Base-by-base conservation (phyloP, 305 asterid species). In the Plantago coronopus region DNA sequence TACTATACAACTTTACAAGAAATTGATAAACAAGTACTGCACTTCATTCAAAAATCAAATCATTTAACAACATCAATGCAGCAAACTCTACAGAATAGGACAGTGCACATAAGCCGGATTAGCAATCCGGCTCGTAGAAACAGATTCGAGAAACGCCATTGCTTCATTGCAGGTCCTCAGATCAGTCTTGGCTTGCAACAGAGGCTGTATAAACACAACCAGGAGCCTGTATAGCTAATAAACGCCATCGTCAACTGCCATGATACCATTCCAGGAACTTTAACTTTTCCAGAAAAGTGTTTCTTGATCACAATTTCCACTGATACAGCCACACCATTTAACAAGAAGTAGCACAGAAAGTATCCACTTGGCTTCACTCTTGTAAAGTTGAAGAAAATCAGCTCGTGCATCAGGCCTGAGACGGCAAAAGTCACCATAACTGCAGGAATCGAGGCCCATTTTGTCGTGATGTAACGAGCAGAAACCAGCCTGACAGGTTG, bases 361-460 rank as follows among this genome's bases (percentile, higher is more conserved):
- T 73, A 74, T 0, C 88, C 83, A 1, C 50, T 72, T 12, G 95
- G 86, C 27, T 56, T 75, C 68, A 58, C 7, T 12, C 86, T 54
- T 7, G 83, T 86, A 10, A 77, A 43, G 70, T 72, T 62, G 49
- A 73, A 85, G 21, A 85, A 75, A 27, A 85, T 54, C 47, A 81
- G 69, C 67, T 85, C 95, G 34, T 85, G 95, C 95, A 85, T 83
- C 12, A 83, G 22, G 9, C 83, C 94, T 2, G 94, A 85, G 0
- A 79, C 83, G 11, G 81, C 0, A 42, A 86, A 86, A 0, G 87
- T 76, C 0, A 72, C 76, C 68, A 76, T 1, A 15, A 86, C 65
- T 0, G 81, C 89, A 0, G 77, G 69, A 11, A 70, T 15, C 0
- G 61, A 25, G 1, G 82, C 83, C 83, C 76, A 80, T 47, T 61